Percentiles rank a stretch among this genome's conserved stretches.
These are phyloP conservation scores for Viola pubescens DNA, from an alignment of 441 rosid genomes.

Conservation along the genomic window DNA sequence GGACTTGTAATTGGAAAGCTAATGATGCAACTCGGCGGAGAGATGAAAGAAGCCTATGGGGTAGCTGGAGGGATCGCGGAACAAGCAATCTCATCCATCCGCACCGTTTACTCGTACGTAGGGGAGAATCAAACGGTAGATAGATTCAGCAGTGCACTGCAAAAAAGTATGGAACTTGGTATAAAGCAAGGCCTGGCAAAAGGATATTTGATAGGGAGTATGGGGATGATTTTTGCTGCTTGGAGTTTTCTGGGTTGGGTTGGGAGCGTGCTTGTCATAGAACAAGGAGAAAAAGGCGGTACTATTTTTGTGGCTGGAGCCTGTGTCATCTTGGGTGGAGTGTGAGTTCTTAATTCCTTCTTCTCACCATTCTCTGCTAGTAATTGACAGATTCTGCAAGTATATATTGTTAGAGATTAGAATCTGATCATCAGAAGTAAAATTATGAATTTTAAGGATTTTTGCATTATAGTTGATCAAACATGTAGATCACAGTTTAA, in stretches of 20 bases:
- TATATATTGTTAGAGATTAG: no score
- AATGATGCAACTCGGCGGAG: conserved; percentile 39
- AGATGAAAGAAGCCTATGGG: conserved; percentile 42
- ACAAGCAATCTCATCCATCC: conserved; percentile 59
- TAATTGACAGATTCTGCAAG: neutral
- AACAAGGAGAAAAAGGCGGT: conserved; percentile 51
- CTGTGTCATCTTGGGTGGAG: conserved; percentile 50
- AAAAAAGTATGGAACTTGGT: conserved; percentile 39
- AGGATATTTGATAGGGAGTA: conserved; percentile 56
- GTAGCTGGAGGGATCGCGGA: conserved; percentile 59
- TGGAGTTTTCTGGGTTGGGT: conserved; percentile 61
- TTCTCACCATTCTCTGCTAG: no score
- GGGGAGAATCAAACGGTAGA: conserved; percentile 43
- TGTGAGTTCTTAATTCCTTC: conserved; percentile 30
- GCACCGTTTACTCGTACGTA: conserved; percentile 50
- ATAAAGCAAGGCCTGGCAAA: conserved; percentile 50
- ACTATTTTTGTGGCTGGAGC: conserved; percentile 42
- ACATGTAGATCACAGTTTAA: no score
- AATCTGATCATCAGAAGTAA: no score
- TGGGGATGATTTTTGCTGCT: conserved; percentile 54
- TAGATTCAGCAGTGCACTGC: conserved; percentile 38
- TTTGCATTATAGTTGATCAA: no score
- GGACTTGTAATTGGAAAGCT: conserved; percentile 45
- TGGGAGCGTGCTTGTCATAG: conserved; percentile 48
- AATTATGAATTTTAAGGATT: no score